Evolutionary conservation across 2,329 filamentous ascomycete species (phyloP).

Genomic region (Thielaviopsis musarum): DNA sequence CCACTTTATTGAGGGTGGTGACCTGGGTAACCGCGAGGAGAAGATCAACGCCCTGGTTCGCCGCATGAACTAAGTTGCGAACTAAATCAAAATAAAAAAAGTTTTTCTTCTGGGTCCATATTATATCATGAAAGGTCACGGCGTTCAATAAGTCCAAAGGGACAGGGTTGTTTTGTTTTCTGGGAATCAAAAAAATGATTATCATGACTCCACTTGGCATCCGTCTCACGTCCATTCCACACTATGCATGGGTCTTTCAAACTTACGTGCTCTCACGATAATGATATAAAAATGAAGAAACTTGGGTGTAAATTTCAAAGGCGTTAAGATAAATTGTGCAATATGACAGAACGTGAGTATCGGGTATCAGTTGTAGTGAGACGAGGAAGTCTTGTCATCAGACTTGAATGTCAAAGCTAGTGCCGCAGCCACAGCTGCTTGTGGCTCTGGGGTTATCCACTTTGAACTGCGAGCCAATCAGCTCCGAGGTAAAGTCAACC

Average conservation of each 20-base stretch:
- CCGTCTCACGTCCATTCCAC: not conserved
- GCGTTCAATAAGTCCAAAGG: constrained; percentile 12
- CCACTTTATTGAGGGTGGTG: constrained; percentile 97
- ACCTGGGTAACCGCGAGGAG: constrained; percentile 96
- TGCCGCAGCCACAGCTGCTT: constrained; percentile 92
- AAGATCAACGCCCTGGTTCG: constrained; percentile 92
- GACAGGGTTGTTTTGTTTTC: constrained; percentile 12
- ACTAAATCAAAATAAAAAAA: constrained; percentile 16
- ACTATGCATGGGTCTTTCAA: not conserved
- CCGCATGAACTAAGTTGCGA: constrained; percentile 77
- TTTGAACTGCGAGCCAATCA: constrained; percentile 82
- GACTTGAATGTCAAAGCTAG: constrained; percentile 69
- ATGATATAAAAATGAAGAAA: too few species aligned
- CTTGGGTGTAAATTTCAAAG: too few species aligned
- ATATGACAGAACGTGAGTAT: too few species aligned
- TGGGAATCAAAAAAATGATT: constrained; percentile 8
- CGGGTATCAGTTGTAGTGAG: too few species aligned
- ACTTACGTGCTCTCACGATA: not conserved
- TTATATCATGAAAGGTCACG: constrained; percentile 19
- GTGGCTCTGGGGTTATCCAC: constrained; percentile 81
- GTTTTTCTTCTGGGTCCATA: constrained; percentile 13
- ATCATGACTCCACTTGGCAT: not conserved
- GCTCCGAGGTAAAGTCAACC: constrained; percentile 88
- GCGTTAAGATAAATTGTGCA: too few species aligned
- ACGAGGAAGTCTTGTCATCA: not conserved